Percentiles rank a stretch among this genome's conserved stretches.
Evolutionary conservation across 73 alveolate species (phyloP).

Genomic region (Urostyla sp.): DNA sequence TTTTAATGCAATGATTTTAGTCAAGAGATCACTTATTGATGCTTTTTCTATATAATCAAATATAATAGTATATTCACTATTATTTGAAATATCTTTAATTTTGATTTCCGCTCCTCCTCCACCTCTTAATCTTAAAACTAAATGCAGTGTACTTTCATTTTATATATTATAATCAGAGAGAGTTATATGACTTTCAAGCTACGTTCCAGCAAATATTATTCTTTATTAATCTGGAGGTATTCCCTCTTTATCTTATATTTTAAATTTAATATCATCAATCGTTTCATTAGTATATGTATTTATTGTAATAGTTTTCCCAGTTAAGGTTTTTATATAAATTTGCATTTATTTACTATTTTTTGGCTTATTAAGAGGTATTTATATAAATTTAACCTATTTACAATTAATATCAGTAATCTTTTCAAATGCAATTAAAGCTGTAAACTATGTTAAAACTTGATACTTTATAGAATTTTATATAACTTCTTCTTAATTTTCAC

Average conservation of each 20-base stretch:
- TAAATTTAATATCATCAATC: conserved; percentile 56
- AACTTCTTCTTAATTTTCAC: neutral
- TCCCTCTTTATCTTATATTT: conserved; percentile 63
- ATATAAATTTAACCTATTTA: neutral
- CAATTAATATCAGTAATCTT: neutral
- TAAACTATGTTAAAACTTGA: neutral
- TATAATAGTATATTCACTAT: neutral
- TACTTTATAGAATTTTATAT: conserved; percentile 7
- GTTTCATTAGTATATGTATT: conserved; percentile 40
- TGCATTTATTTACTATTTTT: neutral
- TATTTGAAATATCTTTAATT: neutral
- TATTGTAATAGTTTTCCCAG: conserved; percentile 70
- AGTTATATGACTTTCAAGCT: conserved; percentile 70
- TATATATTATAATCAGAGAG: conserved; percentile 53
- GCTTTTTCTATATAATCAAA: conserved; percentile 5
- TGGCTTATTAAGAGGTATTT: neutral
- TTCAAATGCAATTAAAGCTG: conserved; percentile 5
- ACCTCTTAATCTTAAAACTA: conserved; percentile 70
- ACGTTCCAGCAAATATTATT: conserved; percentile 73
- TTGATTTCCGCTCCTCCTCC: neutral
- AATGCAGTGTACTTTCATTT: conserved; percentile 35
- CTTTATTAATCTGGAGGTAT: conserved; percentile 81
- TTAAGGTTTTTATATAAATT: conserved; percentile 45
- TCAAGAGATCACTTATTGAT: neutral
- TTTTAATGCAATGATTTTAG: neutral